phyloP scores from a whole-genome alignment of 305 asterid genomes.

The Fraxinus sp. region DNA sequence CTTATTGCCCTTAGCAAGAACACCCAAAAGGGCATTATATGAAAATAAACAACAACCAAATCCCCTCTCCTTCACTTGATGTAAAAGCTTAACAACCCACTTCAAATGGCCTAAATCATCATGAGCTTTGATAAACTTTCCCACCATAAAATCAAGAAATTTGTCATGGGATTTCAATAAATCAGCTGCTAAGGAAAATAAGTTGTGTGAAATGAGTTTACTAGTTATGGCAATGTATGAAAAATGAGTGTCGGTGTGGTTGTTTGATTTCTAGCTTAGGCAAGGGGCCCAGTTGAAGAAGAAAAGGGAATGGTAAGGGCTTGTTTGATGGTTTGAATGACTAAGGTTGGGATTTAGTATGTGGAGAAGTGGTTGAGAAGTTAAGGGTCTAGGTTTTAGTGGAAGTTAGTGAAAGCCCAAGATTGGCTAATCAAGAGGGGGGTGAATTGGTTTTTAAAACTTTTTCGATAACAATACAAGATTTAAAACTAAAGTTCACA shows the following conservation, averaged over 20 bases:
- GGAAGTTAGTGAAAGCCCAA: no score
- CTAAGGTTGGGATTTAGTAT: no score
- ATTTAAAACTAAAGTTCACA: no score
- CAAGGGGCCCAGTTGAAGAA: slow-evolving; percentile 51
- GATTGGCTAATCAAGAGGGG: no score
- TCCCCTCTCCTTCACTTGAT: slow-evolving; percentile 26
- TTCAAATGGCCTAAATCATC: no score
- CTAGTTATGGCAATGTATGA: slow-evolving; percentile 49
- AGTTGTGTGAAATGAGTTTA: slow-evolving; percentile 36
- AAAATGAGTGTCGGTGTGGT: slow-evolving; percentile 33
- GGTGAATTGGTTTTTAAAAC: no score
- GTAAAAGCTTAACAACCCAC: slow-evolving; percentile 35
- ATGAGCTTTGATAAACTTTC: no score
- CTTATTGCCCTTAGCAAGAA: slow-evolving; percentile 38
- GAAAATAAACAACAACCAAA: slow-evolving; percentile 42
- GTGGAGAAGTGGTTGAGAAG: no score
- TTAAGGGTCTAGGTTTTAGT: no score
- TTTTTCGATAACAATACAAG: no score
- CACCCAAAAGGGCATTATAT: slow-evolving; percentile 42
- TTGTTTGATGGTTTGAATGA: slow-evolving; percentile 24
- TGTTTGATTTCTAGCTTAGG: slow-evolving; percentile 33
- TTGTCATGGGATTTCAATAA: slow-evolving; percentile 33
- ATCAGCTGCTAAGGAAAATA: slow-evolving; percentile 33
- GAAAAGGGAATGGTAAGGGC: slow-evolving; percentile 45
- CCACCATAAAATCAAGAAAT: slow-evolving; percentile 46